Conservation (phyloP, 2,329 filamentous ascomycete species). For the Rutstroemia sp. region DNA sequence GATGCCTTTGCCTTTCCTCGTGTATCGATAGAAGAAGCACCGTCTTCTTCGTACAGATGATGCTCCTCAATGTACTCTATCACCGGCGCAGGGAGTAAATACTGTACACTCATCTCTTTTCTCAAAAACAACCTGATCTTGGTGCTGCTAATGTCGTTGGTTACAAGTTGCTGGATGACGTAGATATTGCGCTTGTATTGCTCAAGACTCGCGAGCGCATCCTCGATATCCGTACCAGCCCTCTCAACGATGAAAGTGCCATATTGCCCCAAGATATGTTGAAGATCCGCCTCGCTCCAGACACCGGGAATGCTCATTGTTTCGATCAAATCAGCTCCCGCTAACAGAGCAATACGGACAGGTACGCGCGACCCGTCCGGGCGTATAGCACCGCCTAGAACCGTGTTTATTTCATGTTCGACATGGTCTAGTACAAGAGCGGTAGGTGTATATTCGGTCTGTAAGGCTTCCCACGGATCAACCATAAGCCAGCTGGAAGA, state of each 20-base stretch:
- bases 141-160: slow-evolving; percentile 75
- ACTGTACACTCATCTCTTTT: slow-evolving; percentile 75
- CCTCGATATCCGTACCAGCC: slow-evolving; percentile 79
- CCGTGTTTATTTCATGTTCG: slow-evolving; percentile 78
- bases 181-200: slow-evolving; percentile 69
- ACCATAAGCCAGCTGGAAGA: slow-evolving; percentile 78
- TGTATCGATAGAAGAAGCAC: slow-evolving; percentile 15
- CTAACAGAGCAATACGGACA: slow-evolving; percentile 68
- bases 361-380: slow-evolving; percentile 58
- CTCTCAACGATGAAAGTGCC: slow-evolving; percentile 84
- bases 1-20: slow-evolving; percentile 20
- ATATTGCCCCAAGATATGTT: slow-evolving; percentile 79
- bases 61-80: slow-evolving; percentile 67
- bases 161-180: slow-evolving; percentile 78
- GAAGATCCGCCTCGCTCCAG: slow-evolving; percentile 78
- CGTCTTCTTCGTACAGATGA: slow-evolving; percentile 51
- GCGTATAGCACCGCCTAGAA: slow-evolving; percentile 65
- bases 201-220: slow-evolving; percentile 74
- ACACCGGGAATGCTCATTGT: slow-evolving; percentile 58
- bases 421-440: slow-evolving; percentile 88
- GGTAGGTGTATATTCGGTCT: slow-evolving; percentile 80
- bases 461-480: slow-evolving; percentile 81
- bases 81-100: slow-evolving; percentile 65
- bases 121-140: slow-evolving; percentile 77
- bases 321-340: slow-evolving; percentile 67